Evolutionary conservation across 2,329 filamentous ascomycete genomes (phyloP).

Genomic region (Aspergillus spinulosporus): DNA sequence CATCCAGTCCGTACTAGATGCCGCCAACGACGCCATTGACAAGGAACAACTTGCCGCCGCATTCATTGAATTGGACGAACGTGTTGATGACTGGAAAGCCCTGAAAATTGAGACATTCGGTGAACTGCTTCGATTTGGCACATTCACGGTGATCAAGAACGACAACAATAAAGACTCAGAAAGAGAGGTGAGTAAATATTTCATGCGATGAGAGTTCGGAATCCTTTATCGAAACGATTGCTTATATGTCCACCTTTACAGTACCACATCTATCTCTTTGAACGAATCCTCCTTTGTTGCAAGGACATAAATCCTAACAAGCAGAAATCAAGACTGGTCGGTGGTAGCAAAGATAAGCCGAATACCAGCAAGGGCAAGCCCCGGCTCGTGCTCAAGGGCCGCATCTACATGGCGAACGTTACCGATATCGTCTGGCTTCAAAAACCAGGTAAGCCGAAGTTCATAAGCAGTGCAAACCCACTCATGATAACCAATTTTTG

Average conservation of each 20-base stretch:
- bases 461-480: neutral
- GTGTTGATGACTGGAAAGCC: constrained; percentile 97
- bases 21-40: constrained; percentile 88
- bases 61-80: constrained; percentile 72
- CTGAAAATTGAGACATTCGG: constrained; percentile 91
- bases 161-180: constrained; percentile 78
- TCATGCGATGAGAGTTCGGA: neutral
- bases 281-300: constrained; percentile 92
- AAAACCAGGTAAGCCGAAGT: constrained; percentile 72
- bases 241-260: constrained; percentile 42
- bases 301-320: constrained; percentile 91
- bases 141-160: constrained; percentile 84
- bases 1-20: constrained; percentile 75
- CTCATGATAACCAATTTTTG: neutral
- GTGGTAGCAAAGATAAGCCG: constrained; percentile 69
- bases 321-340: constrained; percentile 64
- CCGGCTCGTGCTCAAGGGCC: constrained; percentile 84
- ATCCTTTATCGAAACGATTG: neutral
- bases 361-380: constrained; percentile 70
- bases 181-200: constrained; percentile 68
- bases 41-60: constrained; percentile 82
- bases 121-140: constrained; percentile 80
- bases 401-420: constrained; percentile 99
- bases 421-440: constrained; percentile 86
- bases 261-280: constrained; percentile 98